Evolutionary conservation across 305 asterid genomes (phyloP), one percentile per base, ranked within the genome.

Genomic region (Lippia alba): DNA sequence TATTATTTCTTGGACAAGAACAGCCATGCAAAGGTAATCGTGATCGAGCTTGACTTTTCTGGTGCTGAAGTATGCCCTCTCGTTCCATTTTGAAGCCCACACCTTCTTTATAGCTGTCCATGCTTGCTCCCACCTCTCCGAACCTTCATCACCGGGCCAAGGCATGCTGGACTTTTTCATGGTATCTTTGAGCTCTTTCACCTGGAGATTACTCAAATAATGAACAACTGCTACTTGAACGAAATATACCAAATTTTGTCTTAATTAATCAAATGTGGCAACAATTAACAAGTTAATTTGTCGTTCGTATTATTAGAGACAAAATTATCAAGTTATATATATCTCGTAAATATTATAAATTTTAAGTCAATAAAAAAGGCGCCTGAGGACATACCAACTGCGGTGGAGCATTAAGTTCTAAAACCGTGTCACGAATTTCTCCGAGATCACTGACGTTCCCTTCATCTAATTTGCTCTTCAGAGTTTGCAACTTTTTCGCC

Each of bases 81-180:
- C 99, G 49, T 95, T 95, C 99, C 99, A 95, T 75, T 95, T 95
- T 60, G 99, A 95, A 75, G 98, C 98, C 99, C 99, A 95, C 19
- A 95, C 99, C 93, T 86, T 95, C 82, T 95, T 95, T 76, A 95
- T 95, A 62, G 98, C 97, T 78, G 72, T 77, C 99, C 99, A 95
- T 78, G 99, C 99, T 85, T 90, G 97, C 76, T 87, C 96, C 99
- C 98, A 95, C 71, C 96, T 84, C 77, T 77, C 81, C 69, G 74
- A 89, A 74, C 98, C 94, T 89, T 95, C 99, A 80, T 95, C 96
- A 77, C 98, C 99, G 67, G 99, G 97, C 99, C 99, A 95, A 62
- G 99, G 97, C 98, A 95, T 92, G 78, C 91, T 94, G 70, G 99
- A 95, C 79, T 82, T 76, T 75, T 79, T 81, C 99, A 95, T 95